These are phyloP conservation scores for Ascosphaera pollenicola DNA, from an alignment of 2,329 filamentous ascomycete genomes.

Conservation along the genomic window DNA sequence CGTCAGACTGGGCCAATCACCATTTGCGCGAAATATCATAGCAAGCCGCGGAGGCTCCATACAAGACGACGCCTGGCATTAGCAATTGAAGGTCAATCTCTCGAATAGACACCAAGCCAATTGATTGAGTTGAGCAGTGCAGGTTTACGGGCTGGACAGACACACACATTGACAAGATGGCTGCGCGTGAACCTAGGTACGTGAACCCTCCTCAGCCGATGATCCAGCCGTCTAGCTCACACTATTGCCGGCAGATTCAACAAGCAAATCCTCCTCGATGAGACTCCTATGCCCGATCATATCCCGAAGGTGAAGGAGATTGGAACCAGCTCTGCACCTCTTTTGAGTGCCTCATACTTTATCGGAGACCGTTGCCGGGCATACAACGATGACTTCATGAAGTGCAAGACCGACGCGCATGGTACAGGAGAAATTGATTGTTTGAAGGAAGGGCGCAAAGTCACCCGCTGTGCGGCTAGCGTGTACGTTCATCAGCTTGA, in stretches of 20 bases:
- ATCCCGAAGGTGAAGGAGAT: slow-evolving; percentile 90
- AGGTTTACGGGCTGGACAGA: not conserved
- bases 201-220: not conserved
- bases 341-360: slow-evolving; percentile 84
- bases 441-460: slow-evolving; percentile 86
- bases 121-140: not conserved
- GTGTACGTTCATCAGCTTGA: slow-evolving; percentile 45
- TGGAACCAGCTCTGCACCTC: slow-evolving; percentile 75
- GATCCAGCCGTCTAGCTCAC: not conserved
- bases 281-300: slow-evolving; percentile 74
- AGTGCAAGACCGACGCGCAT: slow-evolving; percentile 90
- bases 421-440: slow-evolving; percentile 86
- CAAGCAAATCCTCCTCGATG: slow-evolving; percentile 82
- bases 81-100: not conserved
- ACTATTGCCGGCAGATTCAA: slow-evolving; percentile 49
- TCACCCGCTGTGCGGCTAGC: slow-evolving; percentile 87
- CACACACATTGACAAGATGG: not conserved
- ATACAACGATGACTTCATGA: slow-evolving; percentile 99
- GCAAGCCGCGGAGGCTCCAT: not conserved
- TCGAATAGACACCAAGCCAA: not conserved
- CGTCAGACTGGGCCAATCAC: not conserved
- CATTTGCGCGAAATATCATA: not conserved
- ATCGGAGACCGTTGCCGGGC: slow-evolving; percentile 86
- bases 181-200: not conserved
- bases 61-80: not conserved